Evolutionary conservation across 202 grass and related monocot species (phyloP).

Genomic region (Musa balbisiana): DNA sequence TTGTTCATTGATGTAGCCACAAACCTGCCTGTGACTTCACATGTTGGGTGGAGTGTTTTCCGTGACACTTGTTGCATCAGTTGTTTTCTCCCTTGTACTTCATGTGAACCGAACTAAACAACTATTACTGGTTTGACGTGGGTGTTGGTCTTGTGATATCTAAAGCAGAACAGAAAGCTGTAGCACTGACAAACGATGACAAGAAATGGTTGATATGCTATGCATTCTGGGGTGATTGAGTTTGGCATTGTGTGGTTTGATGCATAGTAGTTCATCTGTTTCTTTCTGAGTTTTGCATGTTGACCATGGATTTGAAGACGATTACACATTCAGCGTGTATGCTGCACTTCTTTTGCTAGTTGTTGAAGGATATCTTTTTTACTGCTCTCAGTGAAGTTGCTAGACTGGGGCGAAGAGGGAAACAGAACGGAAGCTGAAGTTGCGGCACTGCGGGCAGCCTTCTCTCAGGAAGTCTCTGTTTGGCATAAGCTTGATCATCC

Average conservation of each 20-base stretch:
- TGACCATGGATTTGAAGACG: not conserved
- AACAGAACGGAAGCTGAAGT: conserved; percentile 82
- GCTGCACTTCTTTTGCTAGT: not conserved
- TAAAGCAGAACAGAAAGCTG: not conserved
- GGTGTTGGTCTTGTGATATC: not conserved
- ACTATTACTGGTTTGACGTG: conserved; percentile 23
- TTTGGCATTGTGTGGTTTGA: not conserved
- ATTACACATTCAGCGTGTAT: not conserved
- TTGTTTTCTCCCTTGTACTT: conserved; percentile 37
- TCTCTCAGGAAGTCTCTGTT: conserved; percentile 87
- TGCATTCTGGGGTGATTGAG: not conserved
- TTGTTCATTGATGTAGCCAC: conserved; percentile 52
- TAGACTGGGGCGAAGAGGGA: conserved; percentile 98
- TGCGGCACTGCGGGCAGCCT: conserved; percentile 57
- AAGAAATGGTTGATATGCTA: not conserved
- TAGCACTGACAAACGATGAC: not conserved
- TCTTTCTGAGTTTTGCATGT: not conserved
- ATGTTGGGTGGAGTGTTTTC: conserved; percentile 29
- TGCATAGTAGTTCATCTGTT: too few species aligned
- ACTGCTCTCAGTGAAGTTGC: conserved; percentile 73
- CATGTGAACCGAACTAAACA: conserved; percentile 80
- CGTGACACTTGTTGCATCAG: conserved; percentile 50
- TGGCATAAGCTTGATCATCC: conserved; percentile 99
- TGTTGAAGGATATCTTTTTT: not conserved
- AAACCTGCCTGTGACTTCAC: conserved; percentile 37